phyloP scores from a whole-genome alignment of 148 eudicot species.

The Polygonum aviculare region DNA sequence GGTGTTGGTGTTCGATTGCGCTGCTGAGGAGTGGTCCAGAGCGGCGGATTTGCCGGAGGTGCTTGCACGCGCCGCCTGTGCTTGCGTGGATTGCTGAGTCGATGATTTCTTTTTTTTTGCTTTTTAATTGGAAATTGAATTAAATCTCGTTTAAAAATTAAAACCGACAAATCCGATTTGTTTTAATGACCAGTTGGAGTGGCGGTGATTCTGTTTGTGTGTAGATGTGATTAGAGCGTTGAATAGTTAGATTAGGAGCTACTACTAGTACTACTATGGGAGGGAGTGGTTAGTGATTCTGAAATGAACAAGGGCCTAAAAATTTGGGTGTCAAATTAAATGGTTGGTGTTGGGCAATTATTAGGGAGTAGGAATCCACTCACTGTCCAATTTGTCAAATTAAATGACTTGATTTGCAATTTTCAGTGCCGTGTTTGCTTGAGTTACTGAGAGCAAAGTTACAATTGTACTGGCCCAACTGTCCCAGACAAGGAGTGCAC shows the following conservation, averaged over 20 bases:
- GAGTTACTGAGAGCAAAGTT: too few species aligned
- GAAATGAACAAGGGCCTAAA: background rate
- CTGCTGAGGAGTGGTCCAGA: conserved; percentile 56
- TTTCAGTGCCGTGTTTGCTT: background rate
- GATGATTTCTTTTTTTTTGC: background rate
- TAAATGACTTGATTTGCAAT: background rate
- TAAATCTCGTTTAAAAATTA: conserved; percentile 42
- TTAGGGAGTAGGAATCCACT: background rate
- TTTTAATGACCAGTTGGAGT: conserved; percentile 18
- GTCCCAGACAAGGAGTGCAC: too few species aligned
- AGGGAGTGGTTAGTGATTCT: too few species aligned
- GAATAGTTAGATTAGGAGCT: background rate
- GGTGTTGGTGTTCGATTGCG: conserved; percentile 65
- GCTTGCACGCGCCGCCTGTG: conserved; percentile 61
- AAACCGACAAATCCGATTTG: conserved; percentile 24
- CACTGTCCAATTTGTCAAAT: background rate
- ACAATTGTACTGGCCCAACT: too few species aligned
- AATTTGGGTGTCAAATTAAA: too few species aligned
- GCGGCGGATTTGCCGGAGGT: conserved; percentile 58
- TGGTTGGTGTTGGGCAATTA: too few species aligned
- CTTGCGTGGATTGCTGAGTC: conserved; percentile 51
- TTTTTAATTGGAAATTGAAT: background rate
- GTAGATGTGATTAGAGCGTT: background rate
- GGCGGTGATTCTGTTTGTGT: background rate
- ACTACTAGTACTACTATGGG: too few species aligned